Evolutionary conservation across 768 basidiomycete species (phyloP), one percentile per base, ranked within the genome.

Genomic region (Zangia roseola): DNA sequence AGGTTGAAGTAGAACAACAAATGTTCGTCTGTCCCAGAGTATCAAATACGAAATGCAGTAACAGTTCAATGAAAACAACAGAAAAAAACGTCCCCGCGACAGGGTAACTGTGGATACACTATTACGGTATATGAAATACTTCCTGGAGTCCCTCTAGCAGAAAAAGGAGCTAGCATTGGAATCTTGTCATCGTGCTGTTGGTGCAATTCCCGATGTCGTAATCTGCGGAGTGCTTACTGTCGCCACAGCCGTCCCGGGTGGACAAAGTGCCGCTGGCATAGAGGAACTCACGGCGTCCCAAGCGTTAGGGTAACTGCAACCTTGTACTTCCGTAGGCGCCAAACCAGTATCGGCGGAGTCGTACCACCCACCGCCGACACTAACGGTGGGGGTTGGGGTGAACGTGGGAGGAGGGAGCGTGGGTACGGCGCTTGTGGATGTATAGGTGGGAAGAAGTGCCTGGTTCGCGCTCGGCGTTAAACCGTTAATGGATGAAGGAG

Each of bases 301-400:
- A 40, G 81, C 72, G 56, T 81, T 67, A 17, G 82, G 84, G 60
- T 88, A 88, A 40, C 63, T 69, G 58, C 88, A 89, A 8, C 84
- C 86, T 41, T 73, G 67, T 39, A 88, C 74, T 21, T 79, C 72
- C 16, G 80, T 81, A 60, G 76, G 81, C 21, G 81, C 83, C 23
- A 69, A 63, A 10, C 63, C 70, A 5, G 75, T 81, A 56, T 86
- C 82, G 31, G 65, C 56, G 7, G 69, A 23, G 54, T 84, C 72
- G 24, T 73, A 73, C 86, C 86, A 88, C 2, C 85, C 86, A 53
- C 73, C 67, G 13, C 75, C 78, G 1, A 70, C 62, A 45, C 66
- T 70, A 30, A 77, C 74, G 5, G 76, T 73, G 10, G 63, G 63
- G 12, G 49, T 67, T 2, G 70, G 63, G 1, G 81, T 78, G 68